phyloP scores from a whole-genome alignment of 2,329 filamentous ascomycete species.

The Decorospora gaudefroyi region DNA sequence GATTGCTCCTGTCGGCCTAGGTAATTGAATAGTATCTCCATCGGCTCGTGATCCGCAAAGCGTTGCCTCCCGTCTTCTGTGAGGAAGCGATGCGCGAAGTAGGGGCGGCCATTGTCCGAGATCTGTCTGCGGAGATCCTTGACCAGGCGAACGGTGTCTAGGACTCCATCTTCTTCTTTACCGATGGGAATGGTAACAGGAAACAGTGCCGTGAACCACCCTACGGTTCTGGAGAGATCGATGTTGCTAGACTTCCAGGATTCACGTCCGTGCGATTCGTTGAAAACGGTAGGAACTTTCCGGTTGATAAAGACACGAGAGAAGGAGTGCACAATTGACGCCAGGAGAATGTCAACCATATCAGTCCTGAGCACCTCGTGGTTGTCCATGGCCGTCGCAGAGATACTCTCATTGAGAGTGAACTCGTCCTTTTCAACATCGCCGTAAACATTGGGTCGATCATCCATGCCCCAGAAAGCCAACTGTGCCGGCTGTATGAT shows the following conservation, averaged over 20 bases:
- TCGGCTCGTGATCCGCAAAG: conserved; percentile 52
- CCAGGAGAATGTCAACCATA: conserved; percentile 59
- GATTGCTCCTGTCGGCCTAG: conserved; percentile 57
- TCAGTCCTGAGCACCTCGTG: conserved; percentile 58
- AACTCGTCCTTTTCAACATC: conserved; percentile 40
- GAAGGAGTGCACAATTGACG: conserved; percentile 61
- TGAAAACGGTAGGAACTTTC: conserved; percentile 55
- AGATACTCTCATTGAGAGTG: conserved; percentile 22
- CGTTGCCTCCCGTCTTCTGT: conserved; percentile 32
- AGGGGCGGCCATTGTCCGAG: conserved; percentile 53
- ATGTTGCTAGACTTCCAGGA: conserved; percentile 52
- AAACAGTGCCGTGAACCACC: conserved; percentile 64
- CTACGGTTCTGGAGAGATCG: conserved; percentile 62
- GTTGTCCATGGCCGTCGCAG: conserved; percentile 29
- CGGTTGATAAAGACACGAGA: conserved; percentile 60
- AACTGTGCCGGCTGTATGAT: conserved; percentile 27
- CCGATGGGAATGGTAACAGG: conserved; percentile 54
- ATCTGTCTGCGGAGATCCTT: conserved; percentile 59
- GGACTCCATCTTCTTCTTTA: conserved; percentile 55
- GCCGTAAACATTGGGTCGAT: conserved; percentile 35
- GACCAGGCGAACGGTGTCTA: conserved; percentile 58
- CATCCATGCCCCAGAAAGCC: conserved; percentile 40
- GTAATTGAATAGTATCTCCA: conserved; percentile 65
- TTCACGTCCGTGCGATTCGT: conserved; percentile 47
- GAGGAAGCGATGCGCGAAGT: conserved; percentile 52